Evolutionary conservation across 257 asterid species (phyloP).

Genomic region (Voacanga thouarsii): DNA sequence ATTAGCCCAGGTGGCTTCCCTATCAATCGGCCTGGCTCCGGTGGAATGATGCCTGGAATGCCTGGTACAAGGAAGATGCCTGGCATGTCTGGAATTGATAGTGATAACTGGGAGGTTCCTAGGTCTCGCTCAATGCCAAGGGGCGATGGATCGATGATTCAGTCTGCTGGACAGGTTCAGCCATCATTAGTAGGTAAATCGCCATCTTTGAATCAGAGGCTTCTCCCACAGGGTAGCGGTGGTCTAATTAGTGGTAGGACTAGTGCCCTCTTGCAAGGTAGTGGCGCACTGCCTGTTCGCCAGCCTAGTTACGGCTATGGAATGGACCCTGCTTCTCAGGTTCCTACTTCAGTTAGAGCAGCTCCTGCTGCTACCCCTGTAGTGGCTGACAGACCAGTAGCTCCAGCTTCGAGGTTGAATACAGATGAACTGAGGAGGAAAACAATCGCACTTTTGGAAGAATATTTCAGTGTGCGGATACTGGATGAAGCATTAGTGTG

Average conservation of each 20-base stretch:
- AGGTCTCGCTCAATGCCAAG: constrained; percentile 75
- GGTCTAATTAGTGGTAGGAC: constrained; percentile 50
- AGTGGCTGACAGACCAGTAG: constrained; percentile 36
- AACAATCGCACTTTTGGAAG: constrained; percentile 64
- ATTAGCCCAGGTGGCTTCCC: constrained; percentile 66
- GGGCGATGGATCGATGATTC: constrained; percentile 51
- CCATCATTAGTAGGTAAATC: constrained; percentile 53
- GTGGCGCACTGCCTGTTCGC: constrained; percentile 40
- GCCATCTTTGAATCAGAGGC: constrained; percentile 46
- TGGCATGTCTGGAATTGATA: constrained; percentile 71
- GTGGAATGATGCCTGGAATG: constrained; percentile 99
- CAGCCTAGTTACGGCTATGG: constrained; percentile 32
- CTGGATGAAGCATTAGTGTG: constrained; percentile 83
- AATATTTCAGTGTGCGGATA: constrained; percentile 59
- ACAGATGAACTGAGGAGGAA: constrained; percentile 57
- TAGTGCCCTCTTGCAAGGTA: constrained; percentile 82
- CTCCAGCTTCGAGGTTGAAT: constrained; percentile 34
- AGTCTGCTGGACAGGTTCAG: constrained; percentile 51
- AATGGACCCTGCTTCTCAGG: constrained; percentile 38
- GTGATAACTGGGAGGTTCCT: constrained; percentile 82
- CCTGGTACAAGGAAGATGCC: constrained; percentile 90
- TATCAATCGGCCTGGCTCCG: constrained; percentile 72
- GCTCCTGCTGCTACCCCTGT: constrained; percentile 36
- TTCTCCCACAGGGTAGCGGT: constrained; percentile 69
- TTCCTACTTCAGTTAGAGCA: constrained; percentile 30